A percentile compares a stretch with the other conserved stretches of the same genome.
Conservation (phyloP, 345 rosid genomes). For the Citrus cavaleriei region DNA sequence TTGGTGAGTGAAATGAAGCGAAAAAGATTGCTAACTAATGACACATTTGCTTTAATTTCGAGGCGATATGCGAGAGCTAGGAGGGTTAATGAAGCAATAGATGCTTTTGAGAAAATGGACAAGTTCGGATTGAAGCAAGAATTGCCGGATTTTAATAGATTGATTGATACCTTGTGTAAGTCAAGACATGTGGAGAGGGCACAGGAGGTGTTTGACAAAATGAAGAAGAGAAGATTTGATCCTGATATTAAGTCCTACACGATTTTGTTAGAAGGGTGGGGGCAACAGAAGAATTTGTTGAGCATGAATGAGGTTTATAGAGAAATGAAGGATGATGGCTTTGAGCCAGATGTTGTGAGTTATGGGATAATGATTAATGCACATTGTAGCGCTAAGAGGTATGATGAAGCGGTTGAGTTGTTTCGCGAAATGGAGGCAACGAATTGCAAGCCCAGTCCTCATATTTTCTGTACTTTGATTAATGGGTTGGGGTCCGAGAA, state of each 20-base stretch:
- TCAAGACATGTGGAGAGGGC: constrained; percentile 67
- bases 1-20: constrained; percentile 68
- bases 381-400: constrained; percentile 56
- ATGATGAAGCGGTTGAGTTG: constrained; percentile 48
- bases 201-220: constrained; percentile 81
- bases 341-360: constrained; percentile 74
- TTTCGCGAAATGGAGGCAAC: constrained; percentile 60
- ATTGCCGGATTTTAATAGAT: constrained; percentile 53
- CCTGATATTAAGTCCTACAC: constrained; percentile 73
- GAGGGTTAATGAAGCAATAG: constrained; percentile 65
- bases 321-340: constrained; percentile 77
- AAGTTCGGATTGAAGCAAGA: constrained; percentile 62
- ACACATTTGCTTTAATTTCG: constrained; percentile 67
- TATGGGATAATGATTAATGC: constrained; percentile 75
- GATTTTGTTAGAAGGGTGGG: constrained; percentile 85
- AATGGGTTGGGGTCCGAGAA: constrained; percentile 73
- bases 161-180: constrained; percentile 63
- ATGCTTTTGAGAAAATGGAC: constrained; percentile 71
- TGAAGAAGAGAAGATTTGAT: constrained; percentile 56
- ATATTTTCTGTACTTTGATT: constrained; percentile 69
- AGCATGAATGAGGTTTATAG: constrained; percentile 59
- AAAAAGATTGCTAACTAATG: constrained; percentile 53
- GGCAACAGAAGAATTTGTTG: constrained; percentile 54
- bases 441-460: constrained; percentile 64
- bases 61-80: constrained; percentile 73